These are phyloP conservation scores for Lasiosphaeriaceae sp. DNA, from an alignment of 495 filamentous ascomycete species.

Conservation along the genomic window DNA sequence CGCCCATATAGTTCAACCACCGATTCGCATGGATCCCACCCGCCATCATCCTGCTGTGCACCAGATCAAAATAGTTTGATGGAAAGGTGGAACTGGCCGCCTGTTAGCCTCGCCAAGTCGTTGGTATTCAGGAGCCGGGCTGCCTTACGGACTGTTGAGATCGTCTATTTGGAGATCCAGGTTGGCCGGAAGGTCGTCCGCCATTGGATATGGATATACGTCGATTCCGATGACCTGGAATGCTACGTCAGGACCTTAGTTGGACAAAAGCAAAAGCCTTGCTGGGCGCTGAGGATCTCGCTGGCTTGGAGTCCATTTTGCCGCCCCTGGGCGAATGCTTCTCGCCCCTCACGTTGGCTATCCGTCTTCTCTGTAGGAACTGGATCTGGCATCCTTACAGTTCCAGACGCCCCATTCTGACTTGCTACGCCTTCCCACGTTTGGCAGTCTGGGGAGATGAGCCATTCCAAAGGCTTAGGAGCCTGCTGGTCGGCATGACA, in stretches of 20 bases:
- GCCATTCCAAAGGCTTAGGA: too few relatives aligned
- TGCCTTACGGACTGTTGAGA: constrained; percentile 60
- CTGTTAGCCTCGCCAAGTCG: constrained; percentile 5
- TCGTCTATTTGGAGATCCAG: constrained; percentile 76
- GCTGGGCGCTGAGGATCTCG: not conserved
- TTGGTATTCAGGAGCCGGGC: not conserved
- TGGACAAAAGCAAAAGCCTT: not conserved
- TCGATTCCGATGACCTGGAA: constrained; percentile 78
- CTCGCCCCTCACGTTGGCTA: too few relatives aligned
- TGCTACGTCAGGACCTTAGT: constrained; percentile 2
- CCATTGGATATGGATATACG: constrained; percentile 69
- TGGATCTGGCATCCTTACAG: too few relatives aligned
- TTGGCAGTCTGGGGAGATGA: too few relatives aligned
- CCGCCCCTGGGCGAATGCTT: too few relatives aligned
- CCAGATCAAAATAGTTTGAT: constrained; percentile 77
- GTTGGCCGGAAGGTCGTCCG: constrained; percentile 65
- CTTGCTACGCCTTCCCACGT: too few relatives aligned
- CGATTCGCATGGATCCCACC: constrained; percentile 70
- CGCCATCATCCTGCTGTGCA: constrained; percentile 80
- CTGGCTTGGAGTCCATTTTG: too few relatives aligned
- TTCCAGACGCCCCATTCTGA: too few relatives aligned
- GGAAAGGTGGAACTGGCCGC: constrained; percentile 62
- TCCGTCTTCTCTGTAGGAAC: too few relatives aligned
- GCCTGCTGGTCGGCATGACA: too few relatives aligned
- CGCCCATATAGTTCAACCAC: constrained; percentile 77